Base-by-base conservation (phyloP, 106 monocot species). In the Dendrobium chrysotoxum region DNA sequence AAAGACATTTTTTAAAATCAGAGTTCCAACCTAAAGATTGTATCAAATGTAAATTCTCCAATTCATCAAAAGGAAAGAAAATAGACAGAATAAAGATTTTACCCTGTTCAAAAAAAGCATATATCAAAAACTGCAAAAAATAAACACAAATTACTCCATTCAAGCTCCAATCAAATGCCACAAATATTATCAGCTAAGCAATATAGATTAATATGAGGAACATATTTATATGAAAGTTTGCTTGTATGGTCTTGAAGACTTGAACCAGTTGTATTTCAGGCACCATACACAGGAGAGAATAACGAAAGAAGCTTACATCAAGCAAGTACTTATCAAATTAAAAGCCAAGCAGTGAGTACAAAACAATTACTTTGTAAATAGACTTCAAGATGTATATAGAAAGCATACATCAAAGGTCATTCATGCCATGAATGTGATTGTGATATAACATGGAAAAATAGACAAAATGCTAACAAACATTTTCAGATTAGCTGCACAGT, bases 51-150 rank as follows among this genome's bases (percentile, higher is more conserved):
- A 26, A 47, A 17, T 80, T 28, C 20, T 65, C 1, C 17, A 47
- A 35, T 80, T 28, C 47, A 72, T 15, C 17, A 81, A 38, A 80
- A 20, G 31, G 30, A 53, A 78, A 78, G 20, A 67, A 4, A 40
- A 31, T n/a, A 67, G 23, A 74, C 6, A 74, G 70, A 35, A 16
- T 65, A 25, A 28, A 65, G 57, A 25, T 15, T 65, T 70, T 41
- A 42, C 18, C 39, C 74, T 20, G 41, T n/a, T 74, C 38, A 35
- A 8, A 40, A 74, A 15, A 5, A 26, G 66, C 12, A 26, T 57
- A 57, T 20, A 55, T 67, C 10, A 67, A 7, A 28, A 67, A 26
- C 64, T n/a, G 9, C 9, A n/a, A 57, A 57, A 44, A 57, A 57
- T 67, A 23, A 66, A 10, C 66, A 66, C 66, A 66, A 54, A 54